Conservation (phyloP, 2,329 filamentous ascomycete genomes). For the Plectosphaerella sp. region DNA sequence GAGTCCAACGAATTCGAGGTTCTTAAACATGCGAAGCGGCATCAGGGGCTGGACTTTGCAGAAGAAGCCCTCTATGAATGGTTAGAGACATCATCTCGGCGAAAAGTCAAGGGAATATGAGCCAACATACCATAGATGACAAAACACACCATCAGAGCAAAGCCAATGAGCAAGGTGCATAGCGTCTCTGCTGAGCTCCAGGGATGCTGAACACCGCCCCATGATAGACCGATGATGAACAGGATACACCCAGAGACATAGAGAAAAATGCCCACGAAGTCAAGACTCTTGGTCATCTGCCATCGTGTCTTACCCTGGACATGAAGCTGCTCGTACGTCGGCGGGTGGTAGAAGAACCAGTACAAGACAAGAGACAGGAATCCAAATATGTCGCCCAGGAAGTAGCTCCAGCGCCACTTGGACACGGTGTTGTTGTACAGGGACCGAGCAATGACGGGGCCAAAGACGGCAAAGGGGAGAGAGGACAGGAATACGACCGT, state of each 20-base stretch:
- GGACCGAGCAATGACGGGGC: conserved; percentile 39
- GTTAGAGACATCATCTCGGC: too few relatives aligned
- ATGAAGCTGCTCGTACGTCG: conserved; percentile 38
- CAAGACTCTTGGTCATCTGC: conserved; percentile 36
- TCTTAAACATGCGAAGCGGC: conserved; percentile 35
- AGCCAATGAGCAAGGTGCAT: conserved; percentile 31
- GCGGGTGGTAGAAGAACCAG: conserved; percentile 41
- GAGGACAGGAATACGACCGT: conserved; percentile 32
- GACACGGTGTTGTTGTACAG: conserved; percentile 35
- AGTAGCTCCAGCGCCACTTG: conserved; percentile 46
- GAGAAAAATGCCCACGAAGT: conserved; percentile 38
- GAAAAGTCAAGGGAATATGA: too few relatives aligned
- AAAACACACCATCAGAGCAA: conserved; percentile 26
- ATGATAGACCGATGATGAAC: conserved; percentile 38
- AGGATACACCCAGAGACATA: conserved; percentile 34
- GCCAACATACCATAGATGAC: conserved; percentile 28
- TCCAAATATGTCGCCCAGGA: conserved; percentile 39
- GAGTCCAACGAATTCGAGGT: conserved; percentile 32
- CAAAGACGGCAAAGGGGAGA: conserved; percentile 36
- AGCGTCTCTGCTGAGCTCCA: conserved; percentile 34
- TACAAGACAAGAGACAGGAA: conserved; percentile 34
- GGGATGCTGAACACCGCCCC: conserved; percentile 35
- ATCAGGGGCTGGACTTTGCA: conserved; percentile 32
- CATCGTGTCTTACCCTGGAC: conserved; percentile 26
- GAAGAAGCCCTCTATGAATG: conserved; percentile 25